phyloP scores from a whole-genome alignment of 2,329 filamentous ascomycete species.

The Fusarium longipes region DNA sequence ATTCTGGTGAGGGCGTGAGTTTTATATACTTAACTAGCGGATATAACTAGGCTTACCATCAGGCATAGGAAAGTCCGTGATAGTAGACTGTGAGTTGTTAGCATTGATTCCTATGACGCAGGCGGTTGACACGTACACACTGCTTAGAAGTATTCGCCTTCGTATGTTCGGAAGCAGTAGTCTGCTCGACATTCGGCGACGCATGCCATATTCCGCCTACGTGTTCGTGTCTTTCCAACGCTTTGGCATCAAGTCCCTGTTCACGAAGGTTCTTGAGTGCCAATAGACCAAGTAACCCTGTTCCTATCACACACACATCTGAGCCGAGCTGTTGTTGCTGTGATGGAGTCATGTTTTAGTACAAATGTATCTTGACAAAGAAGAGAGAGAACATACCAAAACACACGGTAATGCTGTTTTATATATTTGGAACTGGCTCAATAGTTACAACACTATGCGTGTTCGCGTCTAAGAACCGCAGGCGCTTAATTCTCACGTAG shows the following conservation, averaged over 20 bases:
- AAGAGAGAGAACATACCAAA: background rate
- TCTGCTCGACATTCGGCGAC: constrained; percentile 50
- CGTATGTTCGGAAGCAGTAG: constrained; percentile 50
- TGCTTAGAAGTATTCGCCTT: constrained; percentile 49
- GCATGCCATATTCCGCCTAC: constrained; percentile 58
- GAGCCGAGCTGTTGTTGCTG: constrained; percentile 31
- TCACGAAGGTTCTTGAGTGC: constrained; percentile 57
- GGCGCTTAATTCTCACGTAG: constrained; percentile 15
- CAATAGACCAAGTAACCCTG: constrained; percentile 53
- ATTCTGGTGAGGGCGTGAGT: constrained; percentile 20
- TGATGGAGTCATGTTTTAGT: constrained; percentile 26
- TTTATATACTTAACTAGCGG: background rate
- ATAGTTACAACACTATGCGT: background rate
- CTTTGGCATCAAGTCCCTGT: constrained; percentile 56
- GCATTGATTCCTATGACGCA: background rate
- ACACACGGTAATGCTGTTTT: background rate
- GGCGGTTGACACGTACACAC: constrained; percentile 34
- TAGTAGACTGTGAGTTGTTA: constrained; percentile 42
- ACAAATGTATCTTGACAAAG: background rate
- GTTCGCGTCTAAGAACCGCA: background rate
- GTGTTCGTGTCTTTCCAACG: constrained; percentile 55
- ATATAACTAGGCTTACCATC: constrained; percentile 30
- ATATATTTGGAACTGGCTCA: constrained; percentile 12
- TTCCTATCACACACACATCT: constrained; percentile 47
- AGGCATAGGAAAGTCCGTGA: constrained; percentile 52